Percentiles rank a stretch among this genome's conserved stretches.
Conservation (phyloP, 371 early-diverging fungal species). For the Rhizomucor pusillus region DNA sequence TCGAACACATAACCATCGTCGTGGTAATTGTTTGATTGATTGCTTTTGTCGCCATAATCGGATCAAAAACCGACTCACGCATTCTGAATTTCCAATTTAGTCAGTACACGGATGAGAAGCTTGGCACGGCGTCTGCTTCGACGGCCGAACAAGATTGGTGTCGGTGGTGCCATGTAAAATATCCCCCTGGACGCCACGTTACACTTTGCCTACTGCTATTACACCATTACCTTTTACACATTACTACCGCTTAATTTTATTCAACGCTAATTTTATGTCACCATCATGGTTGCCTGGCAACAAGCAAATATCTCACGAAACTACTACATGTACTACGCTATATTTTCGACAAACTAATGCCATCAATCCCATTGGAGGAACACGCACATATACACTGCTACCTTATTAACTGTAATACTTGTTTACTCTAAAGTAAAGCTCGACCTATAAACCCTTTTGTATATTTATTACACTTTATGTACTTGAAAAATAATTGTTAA, state of each 20-base stretch:
- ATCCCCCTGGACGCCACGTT: background rate
- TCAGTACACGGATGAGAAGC: conserved; percentile 7
- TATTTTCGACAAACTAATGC: background rate
- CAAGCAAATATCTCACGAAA: background rate
- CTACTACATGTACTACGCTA: background rate
- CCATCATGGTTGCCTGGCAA: background rate
- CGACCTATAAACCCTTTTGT: too few relatives aligned
- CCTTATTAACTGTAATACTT: background rate
- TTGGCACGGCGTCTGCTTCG: conserved; percentile 7
- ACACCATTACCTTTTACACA: background rate
- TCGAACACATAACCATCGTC: background rate
- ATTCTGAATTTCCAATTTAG: conserved; percentile 4
- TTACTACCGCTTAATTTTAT: background rate
- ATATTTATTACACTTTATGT: too few relatives aligned
- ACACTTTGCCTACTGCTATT: background rate
- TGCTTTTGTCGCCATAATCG: background rate
- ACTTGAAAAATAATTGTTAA: too few relatives aligned
- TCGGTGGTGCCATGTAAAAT: background rate
- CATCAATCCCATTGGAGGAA: too few relatives aligned
- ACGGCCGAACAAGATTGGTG: conserved; percentile 6
- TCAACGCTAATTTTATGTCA: background rate
- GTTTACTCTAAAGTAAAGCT: too few relatives aligned
- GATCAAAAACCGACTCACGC: conserved; percentile 5
- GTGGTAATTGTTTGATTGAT: conserved; percentile 5
- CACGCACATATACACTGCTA: background rate